Evolutionary conservation across 768 basidiomycete genomes (phyloP), one percentile per base, ranked within the genome.

Genomic region (Tubosaeta sp.): DNA sequence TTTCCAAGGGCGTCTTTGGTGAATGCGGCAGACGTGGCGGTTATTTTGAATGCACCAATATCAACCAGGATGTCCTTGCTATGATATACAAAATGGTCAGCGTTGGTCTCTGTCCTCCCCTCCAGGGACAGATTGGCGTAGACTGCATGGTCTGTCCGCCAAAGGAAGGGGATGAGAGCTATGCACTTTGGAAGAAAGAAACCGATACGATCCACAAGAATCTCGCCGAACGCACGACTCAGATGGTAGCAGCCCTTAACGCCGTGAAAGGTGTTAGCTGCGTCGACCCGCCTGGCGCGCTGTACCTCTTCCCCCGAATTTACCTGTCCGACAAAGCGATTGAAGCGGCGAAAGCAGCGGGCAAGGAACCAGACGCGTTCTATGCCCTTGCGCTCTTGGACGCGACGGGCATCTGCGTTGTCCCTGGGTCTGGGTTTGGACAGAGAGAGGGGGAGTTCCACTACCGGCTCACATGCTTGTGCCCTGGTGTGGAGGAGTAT

Each of bases 21-120:
- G 95, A 99, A 72, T 99, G 97, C 68, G 95, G 97, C 2, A 79
- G 95, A n/a, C 81, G 97, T 44, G 95, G 95, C 32, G 95, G 95
- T 3, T 99, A 97, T 76, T 95, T 95, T 61, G 95, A 99, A 72
- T 84, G 86, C 66, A 79, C 81, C 55, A 98, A 98, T 72, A 73
- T 99, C 59, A 65, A 76, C 12, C 75, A 83, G 8, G 86, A 91
- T 27, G 78, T 95, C 53, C 74, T 88, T 54, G 91, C 88, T 14
- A 80, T 90, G 65, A 81, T 98, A 47, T 97, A 98, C 79, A 99
- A 98, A 76, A 94, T 99, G 85, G 91, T 91, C 49, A 85, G 82
- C 60, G 90, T 97, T 50, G 79, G 80, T 3, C 81, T 98, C 19
- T 97, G 95, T 70, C 92, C 97, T 29, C 88, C 94, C 3, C 75